Percentiles rank a stretch among this genome's conserved stretches.
Conservation (phyloP, 768 basidiomycete species). For the Sarcodon aspratus region DNA sequence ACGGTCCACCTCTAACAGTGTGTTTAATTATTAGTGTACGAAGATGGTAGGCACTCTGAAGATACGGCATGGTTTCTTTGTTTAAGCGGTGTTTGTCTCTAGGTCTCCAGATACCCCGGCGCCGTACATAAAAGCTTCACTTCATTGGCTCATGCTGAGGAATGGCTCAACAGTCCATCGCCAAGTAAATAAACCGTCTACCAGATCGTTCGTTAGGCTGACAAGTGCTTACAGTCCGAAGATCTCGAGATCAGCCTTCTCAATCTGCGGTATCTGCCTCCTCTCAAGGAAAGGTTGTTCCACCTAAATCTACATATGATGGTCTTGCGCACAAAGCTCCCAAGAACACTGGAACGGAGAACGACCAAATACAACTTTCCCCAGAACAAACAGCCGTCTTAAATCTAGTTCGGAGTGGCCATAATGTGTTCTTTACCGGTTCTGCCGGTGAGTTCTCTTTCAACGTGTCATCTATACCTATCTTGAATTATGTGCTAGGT, state of each 20-base stretch:
- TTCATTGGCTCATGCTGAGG: constrained; percentile 31
- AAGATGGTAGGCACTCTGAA: too few species aligned
- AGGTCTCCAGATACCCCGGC: constrained; percentile 44
- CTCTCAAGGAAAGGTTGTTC: constrained; percentile 16
- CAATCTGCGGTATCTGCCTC: background rate
- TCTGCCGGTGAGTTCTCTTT: constrained; percentile 48
- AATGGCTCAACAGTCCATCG: constrained; percentile 23
- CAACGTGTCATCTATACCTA: background rate
- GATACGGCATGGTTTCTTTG: too few species aligned
- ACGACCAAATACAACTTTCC: constrained; percentile 27
- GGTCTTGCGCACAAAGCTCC: background rate
- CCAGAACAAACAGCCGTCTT: constrained; percentile 40
- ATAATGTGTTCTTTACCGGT: constrained; percentile 79
- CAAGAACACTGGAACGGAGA: constrained; percentile 1
- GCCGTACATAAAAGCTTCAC: constrained; percentile 43
- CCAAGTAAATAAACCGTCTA: background rate
- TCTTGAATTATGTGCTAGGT: constrained; percentile 22
- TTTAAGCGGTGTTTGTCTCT: background rate
- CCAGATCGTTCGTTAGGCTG: background rate
- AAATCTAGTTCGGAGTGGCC: constrained; percentile 39
- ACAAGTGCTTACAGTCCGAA: constrained; percentile 1
- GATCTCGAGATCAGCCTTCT: constrained; percentile 1
- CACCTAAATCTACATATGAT: constrained; percentile 4
- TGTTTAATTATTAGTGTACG: too few species aligned
- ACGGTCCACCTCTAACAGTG: background rate